Percentiles rank a stretch among this genome's conserved stretches.
These are phyloP conservation scores for Gynandropsis gynandra DNA, from an alignment of 345 rosid genomes.

Conservation along the genomic window DNA sequence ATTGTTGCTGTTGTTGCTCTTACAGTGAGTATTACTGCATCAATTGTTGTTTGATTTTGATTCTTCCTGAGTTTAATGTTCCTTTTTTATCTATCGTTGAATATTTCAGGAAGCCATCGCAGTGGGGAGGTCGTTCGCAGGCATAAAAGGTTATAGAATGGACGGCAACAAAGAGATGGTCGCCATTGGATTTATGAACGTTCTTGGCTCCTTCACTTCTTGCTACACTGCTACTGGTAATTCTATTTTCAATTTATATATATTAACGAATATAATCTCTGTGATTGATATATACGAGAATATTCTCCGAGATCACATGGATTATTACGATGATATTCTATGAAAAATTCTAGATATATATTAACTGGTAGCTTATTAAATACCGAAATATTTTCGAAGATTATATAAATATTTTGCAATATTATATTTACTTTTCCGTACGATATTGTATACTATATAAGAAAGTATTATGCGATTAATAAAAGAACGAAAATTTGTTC, in stretches of 20 bases:
- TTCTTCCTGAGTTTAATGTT: not conserved
- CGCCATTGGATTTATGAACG: constrained; percentile 73
- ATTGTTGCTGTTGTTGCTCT: constrained; percentile 60
- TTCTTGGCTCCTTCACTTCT: constrained; percentile 73
- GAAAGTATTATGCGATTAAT: too few relatives aligned
- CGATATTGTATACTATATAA: too few relatives aligned
- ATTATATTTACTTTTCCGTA: too few relatives aligned
- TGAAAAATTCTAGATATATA: too few relatives aligned
- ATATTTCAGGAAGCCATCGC: constrained; percentile 68
- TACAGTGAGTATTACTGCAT: constrained; percentile 37
- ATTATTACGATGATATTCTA: too few relatives aligned
- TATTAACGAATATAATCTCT: too few relatives aligned
- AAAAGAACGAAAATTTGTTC: too few relatives aligned
- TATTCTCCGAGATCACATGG: too few relatives aligned
- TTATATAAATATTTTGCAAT: too few relatives aligned
- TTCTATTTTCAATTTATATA: not conserved
- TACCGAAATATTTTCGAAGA: too few relatives aligned
- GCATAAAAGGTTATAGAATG: constrained; percentile 66
- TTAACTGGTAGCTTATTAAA: too few relatives aligned
- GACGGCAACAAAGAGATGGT: constrained; percentile 94
- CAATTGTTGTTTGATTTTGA: not conserved
- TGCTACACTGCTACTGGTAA: constrained; percentile 90
- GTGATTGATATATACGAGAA: too few relatives aligned
- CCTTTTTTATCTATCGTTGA: not conserved
- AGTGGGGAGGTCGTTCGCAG: constrained; percentile 76